phyloP scores from a whole-genome alignment of 306 rosid species.

The Sesbania bispinosa region DNA sequence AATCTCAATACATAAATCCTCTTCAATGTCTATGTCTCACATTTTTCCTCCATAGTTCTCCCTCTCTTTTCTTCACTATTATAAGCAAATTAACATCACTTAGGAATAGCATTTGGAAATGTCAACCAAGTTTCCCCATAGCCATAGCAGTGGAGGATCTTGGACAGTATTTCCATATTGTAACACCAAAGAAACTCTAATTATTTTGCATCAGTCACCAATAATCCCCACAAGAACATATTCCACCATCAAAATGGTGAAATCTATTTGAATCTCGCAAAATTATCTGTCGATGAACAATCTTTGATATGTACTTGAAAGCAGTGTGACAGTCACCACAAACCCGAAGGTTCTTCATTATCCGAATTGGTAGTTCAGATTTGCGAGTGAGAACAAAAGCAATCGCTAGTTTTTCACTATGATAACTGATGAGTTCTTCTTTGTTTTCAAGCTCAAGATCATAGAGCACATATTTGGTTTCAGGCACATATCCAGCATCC shows the following conservation, averaged over 20 bases:
- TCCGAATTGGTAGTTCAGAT: constrained; percentile 80
- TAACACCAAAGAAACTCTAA: not conserved
- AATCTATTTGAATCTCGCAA: constrained; percentile 83
- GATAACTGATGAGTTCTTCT: constrained; percentile 81
- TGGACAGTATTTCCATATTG: constrained; percentile 3
- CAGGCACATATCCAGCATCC: constrained; percentile 78
- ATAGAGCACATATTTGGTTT: constrained; percentile 63
- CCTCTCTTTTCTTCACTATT: not conserved
- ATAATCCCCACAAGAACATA: constrained; percentile 84
- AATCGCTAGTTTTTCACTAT: constrained; percentile 85
- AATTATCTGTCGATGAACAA: constrained; percentile 62
- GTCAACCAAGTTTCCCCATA: constrained; percentile 5
- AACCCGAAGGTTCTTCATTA: constrained; percentile 87
- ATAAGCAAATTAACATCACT: not conserved
- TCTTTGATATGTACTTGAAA: constrained; percentile 76
- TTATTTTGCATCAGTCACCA: constrained; percentile 46
- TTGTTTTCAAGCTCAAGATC: constrained; percentile 87
- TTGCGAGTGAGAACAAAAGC: constrained; percentile 82
- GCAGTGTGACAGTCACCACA: constrained; percentile 95
- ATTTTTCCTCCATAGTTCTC: not conserved
- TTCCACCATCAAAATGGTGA: constrained; percentile 77
- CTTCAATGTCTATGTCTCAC: not conserved
- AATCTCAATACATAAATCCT: too few relatives aligned
- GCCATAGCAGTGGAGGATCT: constrained; percentile 1
- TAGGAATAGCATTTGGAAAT: not conserved